phyloP scores from a whole-genome alignment of 1,139 yeast genomes.

The Chernovozyma aurita region DNA sequence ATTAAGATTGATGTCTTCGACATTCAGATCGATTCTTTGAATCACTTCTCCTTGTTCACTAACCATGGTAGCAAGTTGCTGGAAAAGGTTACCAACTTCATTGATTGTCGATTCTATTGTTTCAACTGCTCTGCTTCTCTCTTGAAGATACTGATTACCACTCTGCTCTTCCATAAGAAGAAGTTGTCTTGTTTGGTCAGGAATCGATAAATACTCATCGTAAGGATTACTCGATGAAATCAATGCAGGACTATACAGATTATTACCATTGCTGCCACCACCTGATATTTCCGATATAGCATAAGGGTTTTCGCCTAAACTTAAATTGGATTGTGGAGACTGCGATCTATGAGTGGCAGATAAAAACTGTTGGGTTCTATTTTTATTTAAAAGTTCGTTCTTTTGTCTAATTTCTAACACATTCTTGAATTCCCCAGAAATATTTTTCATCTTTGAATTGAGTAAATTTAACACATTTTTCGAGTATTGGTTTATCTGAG shows the following conservation, averaged over 20 bases:
- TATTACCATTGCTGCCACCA: background rate
- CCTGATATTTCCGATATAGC: constrained; percentile 9
- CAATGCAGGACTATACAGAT: background rate
- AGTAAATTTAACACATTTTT: constrained; percentile 82
- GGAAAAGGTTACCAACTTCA: constrained; percentile 92
- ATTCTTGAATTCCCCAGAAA: constrained; percentile 85
- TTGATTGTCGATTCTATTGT: constrained; percentile 93
- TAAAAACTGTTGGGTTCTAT: constrained; percentile 80
- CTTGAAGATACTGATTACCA: constrained; percentile 67
- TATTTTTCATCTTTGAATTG: constrained; percentile 85
- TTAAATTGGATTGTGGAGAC: constrained; percentile 3
- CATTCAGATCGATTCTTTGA: constrained; percentile 91
- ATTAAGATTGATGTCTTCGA: constrained; percentile 86
- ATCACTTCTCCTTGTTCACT: constrained; percentile 96
- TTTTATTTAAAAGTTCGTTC: constrained; percentile 75
- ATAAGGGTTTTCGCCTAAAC: constrained; percentile 7
- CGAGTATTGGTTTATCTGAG: constrained; percentile 67
- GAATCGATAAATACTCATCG: constrained; percentile 50
- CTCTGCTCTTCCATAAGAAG: constrained; percentile 72
- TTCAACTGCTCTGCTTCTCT: constrained; percentile 86
- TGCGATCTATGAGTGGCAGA: constrained; percentile 28
- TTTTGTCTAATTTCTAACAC: constrained; percentile 85
- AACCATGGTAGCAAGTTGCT: constrained; percentile 95
- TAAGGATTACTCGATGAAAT: constrained; percentile 13
- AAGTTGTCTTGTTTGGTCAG: constrained; percentile 75